Base-by-base conservation (phyloP, 352 stramenopile genomes). In the Globisporangium paroecandrum region DNA sequence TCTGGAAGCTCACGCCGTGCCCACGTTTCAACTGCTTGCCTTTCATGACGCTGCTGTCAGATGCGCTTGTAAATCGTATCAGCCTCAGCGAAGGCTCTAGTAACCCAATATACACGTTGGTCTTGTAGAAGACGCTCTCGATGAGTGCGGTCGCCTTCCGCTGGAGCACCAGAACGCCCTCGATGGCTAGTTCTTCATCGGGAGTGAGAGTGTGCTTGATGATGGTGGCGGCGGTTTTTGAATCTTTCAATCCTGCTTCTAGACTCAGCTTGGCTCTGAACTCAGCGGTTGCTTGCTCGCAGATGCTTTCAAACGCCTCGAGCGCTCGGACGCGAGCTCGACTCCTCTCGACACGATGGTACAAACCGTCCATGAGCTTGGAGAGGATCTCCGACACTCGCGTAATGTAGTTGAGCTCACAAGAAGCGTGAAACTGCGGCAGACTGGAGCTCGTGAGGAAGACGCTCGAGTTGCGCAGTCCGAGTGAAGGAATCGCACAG, bases 21-120 rank as follows among this genome's bases (percentile, higher is more conserved):
- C 77, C 82, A 20, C 77, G 77, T 27, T 83, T 82, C 32, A 95
- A 62, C 13, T 81, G 73, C 58, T 92, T 95, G 3, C 71, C 73
- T 2, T 69, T 65, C 87, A 93, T 93, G 8, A 61, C n/a, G 34
- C 87, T 95, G 1, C 25, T 64, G 0, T 66, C 65, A 0, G 87
- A 88, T 0, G 87, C 82, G 38, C 73, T 77, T 0, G 85, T 87
- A 57, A 86, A 95, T 5, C 57, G 59, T 0, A 95, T 59, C 18
- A 76, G 65, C 18, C 75, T 68, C 1, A 79, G 57, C 6, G 75
- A 75, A 12, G 87, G 83, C 59, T 95, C 81, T 41, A 81, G 72
- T 34, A 93, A 68, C 0, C 74, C 87, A 62, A 92, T 72, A 68
- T 92, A 95, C 24, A 90, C 77, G 27, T 83, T 76, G 0, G 82